A percentile compares a stretch with the other conserved stretches of the same genome.
phyloP scores from a whole-genome alignment of 164 flowering plant genomes.

The Vitis rupestris region DNA sequence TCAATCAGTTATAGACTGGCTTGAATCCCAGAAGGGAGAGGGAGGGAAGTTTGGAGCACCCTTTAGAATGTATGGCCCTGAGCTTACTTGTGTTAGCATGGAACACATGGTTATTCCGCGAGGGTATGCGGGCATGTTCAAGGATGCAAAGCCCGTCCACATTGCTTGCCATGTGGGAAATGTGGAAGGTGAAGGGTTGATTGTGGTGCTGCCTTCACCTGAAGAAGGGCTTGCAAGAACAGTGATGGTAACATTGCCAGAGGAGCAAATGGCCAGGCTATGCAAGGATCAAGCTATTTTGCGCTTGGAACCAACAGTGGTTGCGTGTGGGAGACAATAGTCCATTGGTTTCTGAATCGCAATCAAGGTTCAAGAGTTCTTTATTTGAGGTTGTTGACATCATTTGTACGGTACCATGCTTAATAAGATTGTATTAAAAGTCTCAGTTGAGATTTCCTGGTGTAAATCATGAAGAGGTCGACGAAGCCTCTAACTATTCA shows the following conservation, averaged over 20 bases:
- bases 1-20: slow-evolving; percentile 45
- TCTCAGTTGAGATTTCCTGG: too few relatives aligned
- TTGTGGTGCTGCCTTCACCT: slow-evolving; percentile 63
- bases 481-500: too few relatives aligned
- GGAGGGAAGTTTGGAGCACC: slow-evolving; percentile 40
- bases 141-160: slow-evolving; percentile 54
- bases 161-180: slow-evolving; percentile 57
- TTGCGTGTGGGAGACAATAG: slow-evolving; percentile 27
- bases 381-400: too few relatives aligned
- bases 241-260: slow-evolving; percentile 59
- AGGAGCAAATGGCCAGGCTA: slow-evolving; percentile 35
- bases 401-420: too few relatives aligned
- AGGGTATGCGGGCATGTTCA: slow-evolving; percentile 34
- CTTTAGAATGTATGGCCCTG: slow-evolving; percentile 62
- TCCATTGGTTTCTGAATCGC: neutral
- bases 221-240: slow-evolving; percentile 65
- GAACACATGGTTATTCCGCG: slow-evolving; percentile 37
- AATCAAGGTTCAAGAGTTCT: too few relatives aligned
- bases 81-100: slow-evolving; percentile 61
- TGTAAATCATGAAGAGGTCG: too few relatives aligned
- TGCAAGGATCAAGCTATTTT: slow-evolving; percentile 38
- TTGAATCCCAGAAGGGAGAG: slow-evolving; percentile 37
- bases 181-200: slow-evolving; percentile 70
- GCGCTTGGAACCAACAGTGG: slow-evolving; percentile 41
- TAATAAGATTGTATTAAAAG: too few relatives aligned